phyloP scores from a whole-genome alignment of 164 flowering plant genomes.

The Buxus sempervirens region DNA sequence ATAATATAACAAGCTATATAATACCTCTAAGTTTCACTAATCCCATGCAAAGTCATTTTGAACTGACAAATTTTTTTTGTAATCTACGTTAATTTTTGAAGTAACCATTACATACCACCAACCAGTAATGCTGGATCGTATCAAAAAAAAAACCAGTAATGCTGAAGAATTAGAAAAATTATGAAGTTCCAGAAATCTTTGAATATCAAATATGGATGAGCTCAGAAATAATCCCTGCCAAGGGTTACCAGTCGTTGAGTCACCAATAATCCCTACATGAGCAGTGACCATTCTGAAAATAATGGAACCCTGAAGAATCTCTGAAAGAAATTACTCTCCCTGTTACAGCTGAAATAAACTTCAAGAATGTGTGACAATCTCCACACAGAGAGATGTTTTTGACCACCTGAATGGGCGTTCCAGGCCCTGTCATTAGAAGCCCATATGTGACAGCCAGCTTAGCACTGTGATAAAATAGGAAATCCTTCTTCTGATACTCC shows the following conservation, averaged over 20 bases:
- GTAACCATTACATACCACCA: too few species aligned
- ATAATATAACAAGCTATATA: too few species aligned
- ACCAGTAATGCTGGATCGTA: too few species aligned
- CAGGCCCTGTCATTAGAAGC: constrained; percentile 46
- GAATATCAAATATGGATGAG: not conserved
- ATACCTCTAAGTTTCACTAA: too few species aligned
- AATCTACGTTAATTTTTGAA: too few species aligned
- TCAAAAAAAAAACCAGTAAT: not conserved
- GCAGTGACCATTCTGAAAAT: constrained; percentile 64
- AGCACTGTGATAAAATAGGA: constrained; percentile 79
- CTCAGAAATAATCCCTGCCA: not conserved
- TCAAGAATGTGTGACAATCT: constrained; percentile 85
- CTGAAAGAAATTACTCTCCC: constrained; percentile 62
- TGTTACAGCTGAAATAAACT: constrained; percentile 58
- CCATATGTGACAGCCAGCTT: constrained; percentile 81
- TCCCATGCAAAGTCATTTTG: too few species aligned
- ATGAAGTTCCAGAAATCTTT: not conserved
- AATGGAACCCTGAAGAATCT: constrained; percentile 84
- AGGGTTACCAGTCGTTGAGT: constrained; percentile 4
- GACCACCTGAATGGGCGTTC: constrained; percentile 56
- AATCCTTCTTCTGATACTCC: constrained; percentile 79
- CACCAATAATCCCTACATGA: constrained; percentile 71
- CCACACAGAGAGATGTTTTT: constrained; percentile 83
- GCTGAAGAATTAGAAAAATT: not conserved
- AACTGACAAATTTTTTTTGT: too few species aligned